Evolutionary conservation across 2,329 filamentous ascomycete genomes (phyloP), one percentile per base, ranked within the genome.

Genomic region (Nakataea oryzae): DNA sequence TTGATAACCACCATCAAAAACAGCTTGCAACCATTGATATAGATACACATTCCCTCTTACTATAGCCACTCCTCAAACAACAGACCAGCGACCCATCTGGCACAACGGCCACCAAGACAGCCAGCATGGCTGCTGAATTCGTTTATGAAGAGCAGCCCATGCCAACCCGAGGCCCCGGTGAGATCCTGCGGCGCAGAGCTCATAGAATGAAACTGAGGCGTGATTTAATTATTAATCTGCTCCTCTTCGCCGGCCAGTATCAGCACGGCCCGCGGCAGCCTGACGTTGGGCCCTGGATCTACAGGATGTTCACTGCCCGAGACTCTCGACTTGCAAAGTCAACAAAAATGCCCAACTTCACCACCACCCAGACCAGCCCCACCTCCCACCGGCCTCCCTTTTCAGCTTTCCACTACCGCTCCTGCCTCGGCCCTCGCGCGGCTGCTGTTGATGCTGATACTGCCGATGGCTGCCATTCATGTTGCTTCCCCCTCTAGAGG

Each of bases 351-450:
- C 14, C 30, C 5, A 30, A 62, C 29, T 65, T 24, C 60, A 65
- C 61, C 67, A 67, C 67, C 66, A 69, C 3, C 65, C 65, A 30
- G 63, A 58, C 66, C 62, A 69, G n/a, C 65, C 64, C 67, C 67
- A 69, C 57, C 66, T 66, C 13, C 63, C 62, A 57, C 30, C 62
- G 6, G 50, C 9, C 41, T 47, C 60, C 27, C 50, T 28, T 27
- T 59, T 57, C n/a, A 27, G 57, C 32, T 60, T 59, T 21, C 24
- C 29, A 30, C 21, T 50, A 11, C 54, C 26, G 24, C 54, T 14
- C 26, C 26, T 12, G 9, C 41, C 29, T 17, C 60, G 54, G 21
- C 28, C 21, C 11, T 55, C 56, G 21, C 57, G n/a, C 28, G 50
- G 54, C 13, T 60, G 21, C 8, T n/a, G 30, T n/a, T 55, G 47